A percentile compares a stretch with the other conserved stretches of the same genome.
Conservation (phyloP, 768 basidiomycete species). For the Rhizopogon roseolus region DNA sequence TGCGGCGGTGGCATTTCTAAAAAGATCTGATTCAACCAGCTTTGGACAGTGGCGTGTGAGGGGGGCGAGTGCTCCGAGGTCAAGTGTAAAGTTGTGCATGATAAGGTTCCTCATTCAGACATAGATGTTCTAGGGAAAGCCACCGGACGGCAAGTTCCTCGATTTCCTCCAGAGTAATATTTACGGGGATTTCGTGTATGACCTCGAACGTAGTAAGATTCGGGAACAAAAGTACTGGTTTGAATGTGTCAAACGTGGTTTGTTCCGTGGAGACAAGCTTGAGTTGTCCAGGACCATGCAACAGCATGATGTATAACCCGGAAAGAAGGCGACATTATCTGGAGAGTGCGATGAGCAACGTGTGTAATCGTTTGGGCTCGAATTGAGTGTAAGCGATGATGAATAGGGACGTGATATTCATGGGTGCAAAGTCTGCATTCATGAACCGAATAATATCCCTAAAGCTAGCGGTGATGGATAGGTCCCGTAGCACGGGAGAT, state of each 20-base stretch:
- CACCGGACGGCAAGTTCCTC: conserved; percentile 40
- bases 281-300: conserved; percentile 13
- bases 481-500: conserved; percentile 50
- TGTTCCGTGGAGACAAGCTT: conserved; percentile 16
- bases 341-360: conserved; percentile 40
- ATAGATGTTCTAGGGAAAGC: conserved; percentile 38
- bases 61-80: conserved; percentile 33
- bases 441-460: conserved; percentile 43
- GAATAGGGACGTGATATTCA: conserved; percentile 44
- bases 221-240: conserved; percentile 29
- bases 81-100: conserved; percentile 20
- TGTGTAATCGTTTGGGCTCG: conserved; percentile 34
- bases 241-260: conserved; percentile 30
- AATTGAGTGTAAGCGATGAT: conserved; percentile 44
- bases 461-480: conserved; percentile 43
- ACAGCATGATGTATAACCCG: conserved; percentile 34
- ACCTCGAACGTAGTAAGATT: conserved; percentile 29
- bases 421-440: conserved; percentile 37
- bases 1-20: conserved; percentile 27
- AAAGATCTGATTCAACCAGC: conserved; percentile 30
- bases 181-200: conserved; percentile 24
- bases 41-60: conserved; percentile 36
- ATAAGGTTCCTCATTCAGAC: conserved; percentile 46
- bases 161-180: conserved; percentile 37
- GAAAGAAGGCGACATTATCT: conserved; percentile 44